Base-by-base conservation (phyloP, 257 asterid species). In the Scutellaria galericulata region DNA sequence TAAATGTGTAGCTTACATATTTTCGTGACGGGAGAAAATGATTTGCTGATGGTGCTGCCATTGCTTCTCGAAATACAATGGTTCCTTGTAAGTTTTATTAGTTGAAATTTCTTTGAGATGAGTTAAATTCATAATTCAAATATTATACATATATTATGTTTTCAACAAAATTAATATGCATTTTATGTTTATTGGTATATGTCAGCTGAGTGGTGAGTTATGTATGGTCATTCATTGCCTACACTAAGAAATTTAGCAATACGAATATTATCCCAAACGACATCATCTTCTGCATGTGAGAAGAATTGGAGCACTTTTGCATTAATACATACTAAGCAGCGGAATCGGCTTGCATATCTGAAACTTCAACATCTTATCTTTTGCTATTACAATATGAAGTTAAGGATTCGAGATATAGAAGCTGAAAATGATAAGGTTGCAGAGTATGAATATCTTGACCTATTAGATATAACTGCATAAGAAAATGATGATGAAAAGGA, bases 11-110 rank as follows among this genome's bases (percentile, higher is more conserved):
- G 39, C 35, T 54, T 7, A 54, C 37, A 8, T 20, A 54, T 18
- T 54, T 54, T 54, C 61, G 61, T 18, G 61, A 54, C 18, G 61
- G 61, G 2, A 54, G 13, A 54, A 54, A 54, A 54, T n/a, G 37
- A 54, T 54, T 54, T 54, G 61, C 7, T 22, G 35, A 54, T 54
- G n/a, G 12, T 8, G 9, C 39, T 54, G 13, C 13, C 7, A 8
- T 54, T 20, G 39, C 13, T 6, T 18, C 61, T 54, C 61, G 61
- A 54, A 18, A 1, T 20, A 54, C 61, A 20, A 54, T 54, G 37
- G 12, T 8, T 0, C 13, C 61, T 2, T 8, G 61, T 54, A 54
- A 7, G 61, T 20, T 22, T 20, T 54, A 6, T 18, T 54, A 3
- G 15, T 48, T 48, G 0, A 48, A 24, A 24, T 24, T 24, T 24